Conservation (phyloP, 2,329 filamentous ascomycete species). For the Cladophialophora psammophila region DNA sequence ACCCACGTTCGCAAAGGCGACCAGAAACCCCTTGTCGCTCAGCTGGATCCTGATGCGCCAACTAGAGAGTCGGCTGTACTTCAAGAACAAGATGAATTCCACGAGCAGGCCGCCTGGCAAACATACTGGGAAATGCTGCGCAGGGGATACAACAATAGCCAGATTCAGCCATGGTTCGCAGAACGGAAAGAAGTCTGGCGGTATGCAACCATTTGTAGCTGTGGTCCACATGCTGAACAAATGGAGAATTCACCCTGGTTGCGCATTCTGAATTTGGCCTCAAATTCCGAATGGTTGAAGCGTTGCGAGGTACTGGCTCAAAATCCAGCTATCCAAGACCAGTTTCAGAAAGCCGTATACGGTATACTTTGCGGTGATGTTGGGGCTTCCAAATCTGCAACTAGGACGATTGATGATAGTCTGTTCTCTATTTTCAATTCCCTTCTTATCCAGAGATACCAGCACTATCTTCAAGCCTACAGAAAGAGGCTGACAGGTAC, state of each 20-base stretch:
- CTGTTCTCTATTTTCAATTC: conserved; percentile 89
- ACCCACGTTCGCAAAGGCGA: conserved; percentile 60
- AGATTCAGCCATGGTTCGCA: conserved; percentile 84
- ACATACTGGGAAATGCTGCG: conserved; percentile 93
- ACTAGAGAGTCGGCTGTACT: conserved; percentile 78
- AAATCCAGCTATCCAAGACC: conserved; percentile 68
- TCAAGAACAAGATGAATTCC: conserved; percentile 83
- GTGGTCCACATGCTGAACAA: conserved; percentile 47
- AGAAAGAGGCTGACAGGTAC: conserved; percentile 56
- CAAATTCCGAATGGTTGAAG: conserved; percentile 37
- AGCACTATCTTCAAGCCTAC: conserved; percentile 65
- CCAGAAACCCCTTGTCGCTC: conserved; percentile 73
- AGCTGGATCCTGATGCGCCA: conserved; percentile 90
- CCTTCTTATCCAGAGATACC: conserved; percentile 80
- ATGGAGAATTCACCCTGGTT: conserved; percentile 45
- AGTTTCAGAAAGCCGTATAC: conserved; percentile 89
- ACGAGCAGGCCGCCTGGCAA: conserved; percentile 89
- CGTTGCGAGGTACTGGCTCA: conserved; percentile 54
- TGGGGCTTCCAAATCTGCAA: conserved; percentile 76
- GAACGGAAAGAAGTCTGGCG: conserved; percentile 90
- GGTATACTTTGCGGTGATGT: conserved; percentile 88
- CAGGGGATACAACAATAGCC: conserved; percentile 75
- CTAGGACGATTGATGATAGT: conserved; percentile 82
- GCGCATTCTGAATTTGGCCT: conserved; percentile 39
- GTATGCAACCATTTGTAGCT: conserved; percentile 78